A percentile compares a stretch with the other conserved stretches of the same genome.
Evolutionary conservation across 106 monocot species (phyloP).

Genomic region (Agapanthus africanus): DNA sequence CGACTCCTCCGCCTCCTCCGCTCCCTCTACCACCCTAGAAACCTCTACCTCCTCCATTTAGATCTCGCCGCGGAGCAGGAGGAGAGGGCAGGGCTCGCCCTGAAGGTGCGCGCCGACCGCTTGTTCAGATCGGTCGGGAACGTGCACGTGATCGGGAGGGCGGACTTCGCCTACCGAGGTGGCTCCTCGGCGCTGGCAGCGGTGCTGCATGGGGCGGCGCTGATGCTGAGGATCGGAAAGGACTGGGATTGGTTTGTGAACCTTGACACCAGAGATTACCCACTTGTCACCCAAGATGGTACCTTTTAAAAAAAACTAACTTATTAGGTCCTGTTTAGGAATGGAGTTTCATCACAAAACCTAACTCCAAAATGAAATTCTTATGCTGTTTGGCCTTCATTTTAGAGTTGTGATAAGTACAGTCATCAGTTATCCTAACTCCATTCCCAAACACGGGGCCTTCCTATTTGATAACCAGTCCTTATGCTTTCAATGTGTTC

Average conservation of each 20-base stretch:
- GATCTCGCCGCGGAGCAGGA: slow-evolving; percentile 34
- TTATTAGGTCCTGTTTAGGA: too few relatives aligned
- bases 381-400: too few relatives aligned
- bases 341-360: too few relatives aligned
- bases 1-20: slow-evolving; percentile 63
- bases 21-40: slow-evolving; percentile 55
- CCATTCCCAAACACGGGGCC: too few relatives aligned
- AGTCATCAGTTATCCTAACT: too few relatives aligned
- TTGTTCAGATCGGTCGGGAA: slow-evolving; percentile 29
- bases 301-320: neutral
- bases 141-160: slow-evolving; percentile 47
- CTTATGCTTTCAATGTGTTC: too few relatives aligned
- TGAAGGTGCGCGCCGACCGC: slow-evolving; percentile 14
- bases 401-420: too few relatives aligned
- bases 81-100: slow-evolving; percentile 39
- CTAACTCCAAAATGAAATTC: too few relatives aligned
- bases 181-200: slow-evolving; percentile 55
- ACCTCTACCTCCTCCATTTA: slow-evolving; percentile 66
- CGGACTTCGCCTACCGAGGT: slow-evolving; percentile 45
- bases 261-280: slow-evolving; percentile 64
- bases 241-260: slow-evolving; percentile 72
- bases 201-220: slow-evolving; percentile 55
- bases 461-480: too few relatives aligned
- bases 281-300: slow-evolving; percentile 90
- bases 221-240: slow-evolving; percentile 31